phyloP scores from a whole-genome alignment of 2,329 filamentous ascomycete species.

The Onygena corvina region DNA sequence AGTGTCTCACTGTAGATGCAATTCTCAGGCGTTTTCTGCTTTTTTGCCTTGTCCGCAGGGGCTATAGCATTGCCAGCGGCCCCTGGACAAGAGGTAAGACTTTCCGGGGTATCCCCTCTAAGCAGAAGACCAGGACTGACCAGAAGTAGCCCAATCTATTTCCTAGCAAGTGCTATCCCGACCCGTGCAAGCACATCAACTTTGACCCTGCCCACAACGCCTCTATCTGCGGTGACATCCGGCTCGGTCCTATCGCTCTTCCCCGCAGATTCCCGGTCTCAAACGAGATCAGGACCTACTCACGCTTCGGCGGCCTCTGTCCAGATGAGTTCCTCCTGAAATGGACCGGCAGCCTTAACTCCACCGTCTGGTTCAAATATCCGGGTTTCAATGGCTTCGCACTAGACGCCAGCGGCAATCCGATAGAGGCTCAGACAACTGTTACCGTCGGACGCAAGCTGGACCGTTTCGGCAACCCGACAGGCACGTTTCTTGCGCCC shows the following conservation, averaged over 20 bases:
- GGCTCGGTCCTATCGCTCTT: background rate
- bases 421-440: background rate
- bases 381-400: background rate
- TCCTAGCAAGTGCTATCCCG: background rate
- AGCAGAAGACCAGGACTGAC: background rate
- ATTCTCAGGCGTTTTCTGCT: background rate
- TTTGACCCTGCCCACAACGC: background rate
- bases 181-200: background rate
- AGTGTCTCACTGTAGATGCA: too few relatives aligned
- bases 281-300: background rate
- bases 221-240: conserved; percentile 1
- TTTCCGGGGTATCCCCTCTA: too few relatives aligned
- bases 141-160: background rate
- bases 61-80: background rate
- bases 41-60: background rate
- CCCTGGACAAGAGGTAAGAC: background rate
- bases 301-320: background rate
- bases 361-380: conserved; percentile 1
- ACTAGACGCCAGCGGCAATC: background rate
- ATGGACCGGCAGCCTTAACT: background rate
- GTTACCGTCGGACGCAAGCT: background rate
- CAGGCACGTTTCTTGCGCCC: conserved; percentile 5
- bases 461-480: conserved; percentile 1
- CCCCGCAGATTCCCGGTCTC: conserved; percentile 2
- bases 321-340: conserved; percentile 3